Evolutionary conservation across 345 rosid species (phyloP), one percentile per base, ranked within the genome.

Genomic region (Schrenkiella parvula): DNA sequence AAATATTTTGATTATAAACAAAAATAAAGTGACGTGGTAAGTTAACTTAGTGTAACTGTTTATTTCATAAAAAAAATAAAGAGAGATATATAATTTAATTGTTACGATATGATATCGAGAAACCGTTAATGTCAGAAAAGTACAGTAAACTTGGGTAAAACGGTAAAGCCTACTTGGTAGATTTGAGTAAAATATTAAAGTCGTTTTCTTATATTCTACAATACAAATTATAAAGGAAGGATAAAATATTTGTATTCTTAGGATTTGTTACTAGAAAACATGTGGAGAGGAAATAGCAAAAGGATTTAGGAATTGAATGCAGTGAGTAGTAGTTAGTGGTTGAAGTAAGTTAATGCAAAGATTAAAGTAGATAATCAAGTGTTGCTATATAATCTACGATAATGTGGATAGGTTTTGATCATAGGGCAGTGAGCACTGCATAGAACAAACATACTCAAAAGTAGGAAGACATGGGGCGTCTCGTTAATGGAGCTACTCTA

Each of bases 281-380:
- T 28, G 64, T 29, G 77, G 66, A 7, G 43, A 18, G 8, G 39
- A 54, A 46, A 66, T 28, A 56, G 19, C 31, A 52, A 26, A 44
- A 19, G 52, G 46, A 39, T 52, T 35, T 47, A 12, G 42, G 74
- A 46, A 74, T 29, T 81, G 52, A 78, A 72, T 74, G 78, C 17
- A 66, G 78, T 48, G 52, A 56, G 60, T 46, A 35, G 38, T 70
- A 21, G 88, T 83, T 83, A 57, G 86, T 47, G 0, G 88, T 81
- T 84, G 87, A 39, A 64, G 57, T 23, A 51, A 71, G 75, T 84
- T 71, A 81, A 78, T 79, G 81, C 77, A 60, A 51, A 67, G 53
- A 18, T n/a, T 58, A 56, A 46, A 74, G 72, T 47, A 47, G 63
- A 51, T 58, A 34, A 60, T 42, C 41, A 60, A 29, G 55, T 50